Conservation (phyloP, 306 rosid species). For the Urtica urens region DNA sequence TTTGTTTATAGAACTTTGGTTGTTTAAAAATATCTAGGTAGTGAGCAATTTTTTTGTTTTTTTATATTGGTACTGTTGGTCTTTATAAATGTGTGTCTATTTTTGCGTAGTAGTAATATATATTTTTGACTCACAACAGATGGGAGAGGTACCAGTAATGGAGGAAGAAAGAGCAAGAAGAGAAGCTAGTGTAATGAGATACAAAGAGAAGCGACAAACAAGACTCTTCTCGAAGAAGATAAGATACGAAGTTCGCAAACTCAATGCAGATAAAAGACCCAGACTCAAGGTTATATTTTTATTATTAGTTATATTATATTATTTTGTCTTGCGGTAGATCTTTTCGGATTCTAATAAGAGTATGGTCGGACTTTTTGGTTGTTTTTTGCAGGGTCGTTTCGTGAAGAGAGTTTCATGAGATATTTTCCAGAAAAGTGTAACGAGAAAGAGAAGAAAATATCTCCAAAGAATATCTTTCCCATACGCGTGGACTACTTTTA, state of each 20-base stretch:
- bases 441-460: slow-evolving; percentile 24
- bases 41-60: no score
- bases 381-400: slow-evolving; percentile 68
- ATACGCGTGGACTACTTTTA: slow-evolving; percentile 8
- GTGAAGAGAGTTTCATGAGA: slow-evolving; percentile 48
- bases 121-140: no score
- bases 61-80: no score
- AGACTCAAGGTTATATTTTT: slow-evolving; percentile 50
- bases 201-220: slow-evolving; percentile 69
- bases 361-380: slow-evolving; percentile 1
- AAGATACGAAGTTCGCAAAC: slow-evolving; percentile 80
- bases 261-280: slow-evolving; percentile 85
- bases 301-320: neutral
- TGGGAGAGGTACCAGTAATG: slow-evolving; percentile 77
- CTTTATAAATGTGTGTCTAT: no score
- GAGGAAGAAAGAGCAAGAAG: slow-evolving; percentile 54
- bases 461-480: slow-evolving; percentile 33
- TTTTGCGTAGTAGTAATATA: no score
- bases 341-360: neutral
- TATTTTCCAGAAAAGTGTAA: neutral
- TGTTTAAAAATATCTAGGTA: no score
- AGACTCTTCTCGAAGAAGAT: slow-evolving; percentile 86
- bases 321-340: neutral
- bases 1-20: no score
- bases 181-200: slow-evolving; percentile 70